phyloP scores from a whole-genome alignment of 140 eudicot genomes.

The Anethum foeniculum region DNA sequence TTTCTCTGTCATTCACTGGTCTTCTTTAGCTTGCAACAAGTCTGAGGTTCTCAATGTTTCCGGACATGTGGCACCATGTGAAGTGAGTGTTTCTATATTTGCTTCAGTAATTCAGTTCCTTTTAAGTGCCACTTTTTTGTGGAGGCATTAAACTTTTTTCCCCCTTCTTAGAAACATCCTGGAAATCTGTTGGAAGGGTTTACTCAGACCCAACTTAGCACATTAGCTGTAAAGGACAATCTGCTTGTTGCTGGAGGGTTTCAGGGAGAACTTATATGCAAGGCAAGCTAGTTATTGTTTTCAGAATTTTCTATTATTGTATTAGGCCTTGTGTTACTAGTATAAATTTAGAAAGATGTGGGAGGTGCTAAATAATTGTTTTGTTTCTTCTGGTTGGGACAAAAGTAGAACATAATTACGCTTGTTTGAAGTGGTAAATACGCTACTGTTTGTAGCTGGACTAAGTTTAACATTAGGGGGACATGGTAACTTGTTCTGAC shows the following conservation, averaged over 20 bases:
- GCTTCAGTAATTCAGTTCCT: neutral
- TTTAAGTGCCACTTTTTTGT: neutral
- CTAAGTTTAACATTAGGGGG: neutral
- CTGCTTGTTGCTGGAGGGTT: slow-evolving; percentile 86
- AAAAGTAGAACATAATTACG: neutral
- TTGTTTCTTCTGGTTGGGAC: neutral
- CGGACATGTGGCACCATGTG: slow-evolving; percentile 86
- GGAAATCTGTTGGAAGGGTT: slow-evolving; percentile 90
- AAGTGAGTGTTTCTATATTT: slow-evolving; percentile 38
- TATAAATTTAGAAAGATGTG: neutral
- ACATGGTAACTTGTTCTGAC: neutral
- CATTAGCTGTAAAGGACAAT: slow-evolving; percentile 74
- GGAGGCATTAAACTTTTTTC: neutral
- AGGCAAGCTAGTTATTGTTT: slow-evolving; percentile 32
- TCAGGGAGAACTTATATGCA: slow-evolving; percentile 93
- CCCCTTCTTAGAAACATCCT: slow-evolving; percentile 58
- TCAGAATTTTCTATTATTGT: neutral
- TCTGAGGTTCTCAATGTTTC: slow-evolving; percentile 67
- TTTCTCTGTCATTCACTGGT: slow-evolving; percentile 62
- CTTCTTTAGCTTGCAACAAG: slow-evolving; percentile 52
- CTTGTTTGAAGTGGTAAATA: neutral
- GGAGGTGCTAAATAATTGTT: neutral
- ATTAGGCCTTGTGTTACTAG: neutral
- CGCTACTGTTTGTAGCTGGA: neutral
- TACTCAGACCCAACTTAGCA: slow-evolving; percentile 81